Percentiles rank a stretch among this genome's conserved stretches.
Conservation (phyloP, 1,284 basidiomycete genomes). For the Pseudomicrostroma phylloplanum region DNA sequence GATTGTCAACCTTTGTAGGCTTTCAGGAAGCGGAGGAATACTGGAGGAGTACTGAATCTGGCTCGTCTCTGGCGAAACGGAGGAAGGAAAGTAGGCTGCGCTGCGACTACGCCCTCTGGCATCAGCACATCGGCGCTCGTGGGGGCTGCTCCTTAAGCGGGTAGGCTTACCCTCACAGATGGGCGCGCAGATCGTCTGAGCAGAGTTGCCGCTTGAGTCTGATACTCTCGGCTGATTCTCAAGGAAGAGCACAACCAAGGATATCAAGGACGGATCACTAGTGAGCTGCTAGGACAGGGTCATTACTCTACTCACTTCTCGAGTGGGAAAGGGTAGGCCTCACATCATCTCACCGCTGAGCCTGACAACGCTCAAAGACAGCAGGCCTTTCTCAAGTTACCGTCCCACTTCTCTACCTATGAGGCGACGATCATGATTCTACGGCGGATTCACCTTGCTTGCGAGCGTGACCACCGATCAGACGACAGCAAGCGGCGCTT, state of each 20-base stretch:
- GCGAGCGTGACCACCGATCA: too few relatives aligned
- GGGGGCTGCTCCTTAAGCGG: conserved; percentile 2
- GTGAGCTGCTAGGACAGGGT: conserved; percentile 2
- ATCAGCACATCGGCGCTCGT: conserved; percentile 3
- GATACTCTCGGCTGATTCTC: conserved; percentile 2
- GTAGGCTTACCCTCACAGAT: not conserved
- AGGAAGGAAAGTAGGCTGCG: conserved; percentile 1
- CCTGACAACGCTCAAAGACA: too few relatives aligned
- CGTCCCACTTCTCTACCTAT: too few relatives aligned
- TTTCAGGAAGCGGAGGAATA: not conserved
- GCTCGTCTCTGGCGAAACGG: not conserved
- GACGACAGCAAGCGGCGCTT: too few relatives aligned
- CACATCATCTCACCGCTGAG: too few relatives aligned
- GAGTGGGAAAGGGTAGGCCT: not conserved
- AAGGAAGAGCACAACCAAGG: not conserved
- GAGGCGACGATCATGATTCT: too few relatives aligned
- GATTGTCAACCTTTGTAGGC: not conserved
- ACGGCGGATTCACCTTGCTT: too few relatives aligned
- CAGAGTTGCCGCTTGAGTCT: conserved; percentile 3
- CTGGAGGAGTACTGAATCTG: not conserved
- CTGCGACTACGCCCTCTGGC: conserved; percentile 2
- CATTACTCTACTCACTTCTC: not conserved
- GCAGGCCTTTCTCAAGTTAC: too few relatives aligned
- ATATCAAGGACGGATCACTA: not conserved
- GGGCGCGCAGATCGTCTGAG: conserved; percentile 3